Conservation (phyloP, 2,329 filamentous ascomycete genomes). For the Exophiala sp. region DNA sequence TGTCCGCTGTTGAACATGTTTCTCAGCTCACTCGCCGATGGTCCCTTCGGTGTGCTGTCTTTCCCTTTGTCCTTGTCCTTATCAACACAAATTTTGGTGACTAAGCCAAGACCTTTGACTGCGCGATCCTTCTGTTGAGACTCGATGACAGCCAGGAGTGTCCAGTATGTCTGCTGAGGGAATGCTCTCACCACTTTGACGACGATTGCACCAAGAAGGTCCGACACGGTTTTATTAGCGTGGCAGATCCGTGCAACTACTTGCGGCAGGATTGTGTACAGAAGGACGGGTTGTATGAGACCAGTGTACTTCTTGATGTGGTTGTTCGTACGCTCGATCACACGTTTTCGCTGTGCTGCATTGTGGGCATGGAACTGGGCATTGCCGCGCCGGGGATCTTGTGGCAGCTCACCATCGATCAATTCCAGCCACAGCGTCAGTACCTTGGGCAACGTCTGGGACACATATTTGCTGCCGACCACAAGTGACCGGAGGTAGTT, state of each 20-base stretch:
- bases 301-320: constrained; percentile 76
- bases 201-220: constrained; percentile 73
- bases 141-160: constrained; percentile 79
- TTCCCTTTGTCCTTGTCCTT: constrained; percentile 44
- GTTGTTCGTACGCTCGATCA: constrained; percentile 66
- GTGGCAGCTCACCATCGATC: constrained; percentile 65
- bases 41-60: constrained; percentile 33
- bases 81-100: constrained; percentile 40
- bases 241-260: constrained; percentile 95
- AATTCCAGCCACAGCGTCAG: constrained; percentile 94
- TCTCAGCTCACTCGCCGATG: constrained; percentile 58
- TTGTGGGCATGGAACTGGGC: constrained; percentile 48
- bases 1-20: constrained; percentile 73
- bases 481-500: constrained; percentile 85
- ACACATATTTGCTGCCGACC: constrained; percentile 91
- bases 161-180: constrained; percentile 90
- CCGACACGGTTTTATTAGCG: constrained; percentile 72
- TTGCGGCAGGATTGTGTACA: constrained; percentile 72
- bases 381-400: constrained; percentile 50
- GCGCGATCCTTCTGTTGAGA: constrained; percentile 70
- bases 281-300: constrained; percentile 45
- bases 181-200: constrained; percentile 81
- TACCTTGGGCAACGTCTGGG: constrained; percentile 87
- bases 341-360: constrained; percentile 54
- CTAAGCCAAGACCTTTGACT: constrained; percentile 46